Base-by-base conservation (phyloP, 148 eudicot genomes). In the Fagopyrum tataricum region DNA sequence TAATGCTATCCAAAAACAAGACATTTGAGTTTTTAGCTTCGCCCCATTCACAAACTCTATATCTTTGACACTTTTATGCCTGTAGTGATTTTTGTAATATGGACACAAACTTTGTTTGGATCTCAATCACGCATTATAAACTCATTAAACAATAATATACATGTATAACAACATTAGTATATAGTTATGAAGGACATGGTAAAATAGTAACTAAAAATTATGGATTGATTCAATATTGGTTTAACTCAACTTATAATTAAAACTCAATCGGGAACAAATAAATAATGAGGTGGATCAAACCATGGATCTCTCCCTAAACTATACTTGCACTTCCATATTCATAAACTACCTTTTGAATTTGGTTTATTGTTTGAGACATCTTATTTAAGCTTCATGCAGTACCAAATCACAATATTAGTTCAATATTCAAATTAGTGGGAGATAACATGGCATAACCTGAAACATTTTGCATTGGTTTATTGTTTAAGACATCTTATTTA, bases 321-420 rank as follows among this genome's bases (percentile, higher is more conserved):
- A 90, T 0, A 88, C 89, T 74, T 91, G 97, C 4, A 91, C 97
- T 76, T 91, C 97, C 97, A 91, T 91, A 55, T 91, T 87, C 17
- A 91, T 91, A 71, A 91, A 91, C 83, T 91, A 93, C 71, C 76
- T 77, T 87, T 91, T 91, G 64, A 91, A 89, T 26, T 26, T 83
- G 78, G 76, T 91, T 93, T 93, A 88, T 91, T 2, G 6, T 44
- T 44, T 44, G 6, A 44, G 48, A 44, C 48, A 44, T 44, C 1
- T 31, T 31, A 31, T 31, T 31, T 31, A 31, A 31, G 37, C 37
- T 31, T 31, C 37, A 31, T 31, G 37, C 2, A 31, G 2, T 31
- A 3, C 37, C 37, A 31, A 3, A 31, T 2, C 37, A 31, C 1
- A 31, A 31, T 31, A 3, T 31, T 31, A 31, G 37, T 31, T 31